Evolutionary conservation across 768 basidiomycete genomes (phyloP), one percentile per base, ranked within the genome.

Genomic region (Heimioporus sp.): DNA sequence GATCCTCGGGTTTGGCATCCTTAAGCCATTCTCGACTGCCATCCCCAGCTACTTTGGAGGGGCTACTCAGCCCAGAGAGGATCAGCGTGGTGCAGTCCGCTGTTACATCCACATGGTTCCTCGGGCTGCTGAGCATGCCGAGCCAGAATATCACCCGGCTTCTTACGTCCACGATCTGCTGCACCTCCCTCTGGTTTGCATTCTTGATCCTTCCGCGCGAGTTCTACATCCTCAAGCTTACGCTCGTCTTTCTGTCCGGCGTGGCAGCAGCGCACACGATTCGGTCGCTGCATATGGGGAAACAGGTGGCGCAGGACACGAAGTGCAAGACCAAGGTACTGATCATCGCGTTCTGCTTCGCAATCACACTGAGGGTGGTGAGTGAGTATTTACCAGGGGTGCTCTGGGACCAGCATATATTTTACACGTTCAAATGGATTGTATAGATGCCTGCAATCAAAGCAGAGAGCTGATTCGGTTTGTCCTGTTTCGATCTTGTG

Each of bases 261-360:
- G 80, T 85, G 52, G 86, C 84, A 15, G 82, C 83, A 32, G 85
- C 83, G 11, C 82, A 77, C 57, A 83, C 81, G 28, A 84, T 86
- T 57, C 81, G 77, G 34, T 81, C 82, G 10, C 66, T 83, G 30
- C 85, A 85, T 53, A 73, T 75, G 34, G 77, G 77, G 15, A 72
- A 68, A 48, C 67, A 71, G 19, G 82, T 80, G 35, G 80, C 80
- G 12, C 62, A 67, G 24, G 74, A 72, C 7, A 82, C 83, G 19
- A 74, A 68, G 61, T 80, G 81, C 65, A 86, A 85, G 70, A 75
- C 81, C 2, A 66, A 79, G 39, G 75, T 72, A 9, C 71, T 85
- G 20, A 61, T 79, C 4, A 67, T 71, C 46, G 67, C 79, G 2
- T 83, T 83, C 65, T 51, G 66, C 47, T 60, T 65, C 41, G 70